These are phyloP conservation scores for Lanzia echinophila DNA, from an alignment of 2,329 filamentous ascomycete species.

Conservation along the genomic window DNA sequence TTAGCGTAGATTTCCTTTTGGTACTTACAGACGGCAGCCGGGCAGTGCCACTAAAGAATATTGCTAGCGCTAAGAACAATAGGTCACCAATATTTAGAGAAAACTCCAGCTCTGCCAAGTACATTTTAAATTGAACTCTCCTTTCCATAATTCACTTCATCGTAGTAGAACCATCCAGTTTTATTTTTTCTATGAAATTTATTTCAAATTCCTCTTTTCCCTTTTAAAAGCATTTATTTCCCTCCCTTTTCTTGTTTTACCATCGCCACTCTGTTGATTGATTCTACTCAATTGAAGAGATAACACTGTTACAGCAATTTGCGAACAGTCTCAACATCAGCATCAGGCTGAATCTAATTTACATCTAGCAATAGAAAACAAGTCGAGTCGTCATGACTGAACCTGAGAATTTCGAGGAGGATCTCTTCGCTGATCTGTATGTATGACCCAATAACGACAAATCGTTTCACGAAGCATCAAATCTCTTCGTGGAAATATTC, in stretches of 20 bases:
- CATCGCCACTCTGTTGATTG: not conserved
- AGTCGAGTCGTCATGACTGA: constrained; percentile 58
- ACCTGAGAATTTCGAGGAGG: constrained; percentile 77
- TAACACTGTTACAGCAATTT: not conserved
- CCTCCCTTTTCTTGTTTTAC: not conserved
- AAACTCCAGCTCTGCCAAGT: not conserved
- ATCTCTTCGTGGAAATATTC: not conserved
- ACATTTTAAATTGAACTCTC: too few species aligned
- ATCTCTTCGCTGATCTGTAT: constrained; percentile 93
- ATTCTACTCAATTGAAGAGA: not conserved
- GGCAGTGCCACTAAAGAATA: too few species aligned
- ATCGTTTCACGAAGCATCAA: not conserved
- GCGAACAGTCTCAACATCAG: not conserved
- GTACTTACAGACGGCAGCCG: too few species aligned
- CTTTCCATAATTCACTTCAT: too few species aligned
- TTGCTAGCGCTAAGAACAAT: not conserved
- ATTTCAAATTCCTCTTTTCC: not conserved
- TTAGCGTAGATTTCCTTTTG: not conserved
- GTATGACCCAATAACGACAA: constrained; percentile 32
- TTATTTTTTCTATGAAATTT: not conserved
- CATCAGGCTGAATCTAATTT: not conserved
- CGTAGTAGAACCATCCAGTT: too few species aligned
- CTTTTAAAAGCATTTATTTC: not conserved
- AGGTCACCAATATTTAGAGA: not conserved
- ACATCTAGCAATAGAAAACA: not conserved